Evolutionary conservation across 768 basidiomycete species (phyloP).

Genomic region (Candolleomyces eurysporus): DNA sequence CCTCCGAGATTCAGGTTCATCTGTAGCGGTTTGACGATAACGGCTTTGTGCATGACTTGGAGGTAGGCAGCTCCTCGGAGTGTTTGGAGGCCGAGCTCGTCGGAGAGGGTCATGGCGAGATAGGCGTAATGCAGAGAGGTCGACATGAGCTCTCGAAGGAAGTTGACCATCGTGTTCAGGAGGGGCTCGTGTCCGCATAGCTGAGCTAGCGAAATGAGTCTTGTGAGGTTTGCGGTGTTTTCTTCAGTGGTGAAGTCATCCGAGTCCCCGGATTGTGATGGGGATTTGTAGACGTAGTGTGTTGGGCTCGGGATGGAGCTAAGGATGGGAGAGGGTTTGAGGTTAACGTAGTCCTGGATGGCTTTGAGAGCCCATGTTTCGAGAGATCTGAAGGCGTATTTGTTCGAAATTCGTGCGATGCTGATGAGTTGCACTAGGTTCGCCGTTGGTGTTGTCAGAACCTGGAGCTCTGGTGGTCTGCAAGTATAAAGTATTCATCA

Average conservation of each 20-base stretch:
- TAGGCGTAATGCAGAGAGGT: constrained; percentile 65
- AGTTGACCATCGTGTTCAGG: constrained; percentile 54
- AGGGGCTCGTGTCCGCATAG: constrained; percentile 62
- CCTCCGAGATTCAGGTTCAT: constrained; percentile 26
- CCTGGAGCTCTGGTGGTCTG: constrained; percentile 62
- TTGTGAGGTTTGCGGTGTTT: constrained; percentile 49
- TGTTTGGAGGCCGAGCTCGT: constrained; percentile 60
- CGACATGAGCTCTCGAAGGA: constrained; percentile 61
- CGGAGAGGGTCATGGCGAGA: constrained; percentile 69
- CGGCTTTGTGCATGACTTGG: constrained; percentile 68
- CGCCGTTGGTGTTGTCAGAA: constrained; percentile 44
- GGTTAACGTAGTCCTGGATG: constrained; percentile 67
- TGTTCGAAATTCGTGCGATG: constrained; percentile 65
- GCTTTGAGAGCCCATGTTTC: constrained; percentile 76
- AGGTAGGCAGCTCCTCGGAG: constrained; percentile 68
- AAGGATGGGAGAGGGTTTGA: constrained; percentile 50
- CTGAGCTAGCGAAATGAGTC: constrained; percentile 64
- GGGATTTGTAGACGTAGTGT: constrained; percentile 28
- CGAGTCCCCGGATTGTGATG: constrained; percentile 9
- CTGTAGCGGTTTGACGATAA: constrained; percentile 37
- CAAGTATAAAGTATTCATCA: neutral
- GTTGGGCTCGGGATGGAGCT: constrained; percentile 37
- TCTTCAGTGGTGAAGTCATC: constrained; percentile 11
- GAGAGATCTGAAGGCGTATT: constrained; percentile 71
- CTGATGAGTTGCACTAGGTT: constrained; percentile 47